A percentile compares a stretch with the other conserved stretches of the same genome.
These are phyloP conservation scores for Bretschneidera sinensis DNA, from an alignment of 345 rosid species.

Conservation along the genomic window DNA sequence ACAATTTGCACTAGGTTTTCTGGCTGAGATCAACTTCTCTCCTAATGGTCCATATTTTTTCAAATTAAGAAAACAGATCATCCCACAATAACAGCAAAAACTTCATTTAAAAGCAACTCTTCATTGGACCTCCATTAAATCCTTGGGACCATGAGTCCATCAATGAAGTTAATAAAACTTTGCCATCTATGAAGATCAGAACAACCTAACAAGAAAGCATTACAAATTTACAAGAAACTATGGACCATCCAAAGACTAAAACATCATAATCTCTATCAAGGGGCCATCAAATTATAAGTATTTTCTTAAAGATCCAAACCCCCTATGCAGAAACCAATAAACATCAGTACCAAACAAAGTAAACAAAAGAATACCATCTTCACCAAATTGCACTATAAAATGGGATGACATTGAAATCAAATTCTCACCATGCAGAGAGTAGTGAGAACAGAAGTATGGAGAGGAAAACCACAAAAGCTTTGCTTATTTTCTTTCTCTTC, in stretches of 20 bases:
- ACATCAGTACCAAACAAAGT: not conserved
- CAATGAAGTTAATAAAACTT: not conserved
- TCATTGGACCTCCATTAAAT: not conserved
- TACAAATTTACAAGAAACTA: not conserved
- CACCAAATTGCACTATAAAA: conserved; percentile 3
- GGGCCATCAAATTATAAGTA: not conserved
- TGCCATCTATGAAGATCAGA: not conserved
- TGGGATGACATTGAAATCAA: no score
- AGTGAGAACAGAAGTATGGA: not conserved
- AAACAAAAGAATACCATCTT: not conserved
- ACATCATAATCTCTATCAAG: no score
- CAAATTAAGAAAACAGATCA: no score
- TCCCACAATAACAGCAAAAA: no score
- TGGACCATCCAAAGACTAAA: not conserved
- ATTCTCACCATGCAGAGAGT: not conserved
- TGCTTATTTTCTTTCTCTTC: not conserved
- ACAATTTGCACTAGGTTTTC: no score
- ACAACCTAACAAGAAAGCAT: not conserved
- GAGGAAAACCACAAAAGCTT: conserved; percentile 7
- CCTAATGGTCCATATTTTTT: not conserved
- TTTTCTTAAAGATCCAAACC: conserved; percentile 1
- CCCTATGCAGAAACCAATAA: conserved; percentile 3
- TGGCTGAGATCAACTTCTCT: not conserved
- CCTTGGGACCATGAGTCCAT: not conserved
- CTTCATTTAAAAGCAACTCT: not conserved